These are phyloP conservation scores for Pyronema domesticum DNA, from an alignment of 495 filamentous ascomycete genomes.

Conservation along the genomic window DNA sequence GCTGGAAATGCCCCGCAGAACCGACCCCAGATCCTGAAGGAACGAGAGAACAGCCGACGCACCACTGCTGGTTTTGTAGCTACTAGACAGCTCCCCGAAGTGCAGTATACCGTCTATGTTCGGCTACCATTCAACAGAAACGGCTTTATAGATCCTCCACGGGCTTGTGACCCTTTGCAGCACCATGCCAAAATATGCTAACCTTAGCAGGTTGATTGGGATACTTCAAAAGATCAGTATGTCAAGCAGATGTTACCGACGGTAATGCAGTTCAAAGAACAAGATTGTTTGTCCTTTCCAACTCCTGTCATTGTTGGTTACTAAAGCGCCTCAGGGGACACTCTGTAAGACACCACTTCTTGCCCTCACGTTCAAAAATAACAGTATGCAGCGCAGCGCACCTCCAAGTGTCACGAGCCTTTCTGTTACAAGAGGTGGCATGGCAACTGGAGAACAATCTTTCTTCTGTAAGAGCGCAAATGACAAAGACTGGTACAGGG, in stretches of 20 bases:
- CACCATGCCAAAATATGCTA: neutral
- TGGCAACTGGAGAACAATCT: constrained; percentile 89
- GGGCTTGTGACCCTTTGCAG: constrained; percentile 34
- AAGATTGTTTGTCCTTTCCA: constrained; percentile 47
- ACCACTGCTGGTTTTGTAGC: neutral
- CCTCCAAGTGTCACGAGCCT: constrained; percentile 57
- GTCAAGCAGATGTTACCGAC: constrained; percentile 82
- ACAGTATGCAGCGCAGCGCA: constrained; percentile 27
- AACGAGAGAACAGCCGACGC: neutral
- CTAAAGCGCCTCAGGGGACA: constrained; percentile 48
- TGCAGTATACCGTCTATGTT: constrained; percentile 58
- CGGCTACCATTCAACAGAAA: constrained; percentile 73
- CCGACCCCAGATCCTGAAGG: neutral
- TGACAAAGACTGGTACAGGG: constrained; percentile 51
- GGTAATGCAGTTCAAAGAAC: constrained; percentile 49
- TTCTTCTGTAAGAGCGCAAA: constrained; percentile 73
- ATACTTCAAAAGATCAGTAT: constrained; percentile 62
- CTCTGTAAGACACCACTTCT: constrained; percentile 39
- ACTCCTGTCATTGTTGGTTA: constrained; percentile 6
- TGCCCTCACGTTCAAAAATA: neutral
- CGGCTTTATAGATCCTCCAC: constrained; percentile 77
- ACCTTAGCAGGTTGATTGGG: constrained; percentile 45
- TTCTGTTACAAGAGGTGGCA: constrained; percentile 82
- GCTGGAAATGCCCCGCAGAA: neutral
- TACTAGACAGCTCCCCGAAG: constrained; percentile 11